Evolutionary conservation across 116 monocot genomes (phyloP), one percentile per base, ranked within the genome.

Genomic region (Phalaenopsis hybrid): DNA sequence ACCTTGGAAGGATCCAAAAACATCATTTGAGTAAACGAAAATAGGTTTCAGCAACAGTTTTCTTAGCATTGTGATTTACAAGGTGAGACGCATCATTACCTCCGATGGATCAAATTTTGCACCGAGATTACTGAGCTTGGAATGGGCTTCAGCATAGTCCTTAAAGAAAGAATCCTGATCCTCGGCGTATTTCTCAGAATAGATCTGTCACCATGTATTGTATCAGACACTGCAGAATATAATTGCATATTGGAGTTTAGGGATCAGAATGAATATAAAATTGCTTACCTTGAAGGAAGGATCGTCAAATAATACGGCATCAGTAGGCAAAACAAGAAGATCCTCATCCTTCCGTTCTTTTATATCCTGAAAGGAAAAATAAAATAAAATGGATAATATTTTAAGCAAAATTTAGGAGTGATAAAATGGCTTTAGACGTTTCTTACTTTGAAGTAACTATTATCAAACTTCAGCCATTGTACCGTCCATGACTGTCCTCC

Each of bases 401-500:
- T 18, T 5, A 77, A 52, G 23, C 20, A 50, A 77, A 6, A 20
- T 20, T 20, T 20, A 75, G 8, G 48, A 48, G 48, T 48, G 48
- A 48, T 48, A 48, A 48, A 6, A 48, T 9, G 48, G 48, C 6
- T 48, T 45, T 7, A 4, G 48, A 9, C 48, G 13, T 21, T 48
- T 44, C 88, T 73, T 81, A 94, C 97, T 76, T 86, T 95, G 90
- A 98, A 98, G 78, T 98, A 98, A 79, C 95, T 98, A 73, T 98
- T 98, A 82, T 95, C 98, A 80, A 98, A 98, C 81, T 93, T 92
- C 83, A 98, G 83, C 98, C 98, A 98, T 72, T 95, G 86, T 21
- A 84, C 90, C 17, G 98, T 98, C 98, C 98, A 98, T 70, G 98
- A 98, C 76, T 98, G 98, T 75, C 98, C 98, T 68, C 98, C 98